Percentiles rank a stretch among this genome's conserved stretches.
Conservation (phyloP, 352 stramenopile genomes). For the Nothophytophthora sp. region DNA sequence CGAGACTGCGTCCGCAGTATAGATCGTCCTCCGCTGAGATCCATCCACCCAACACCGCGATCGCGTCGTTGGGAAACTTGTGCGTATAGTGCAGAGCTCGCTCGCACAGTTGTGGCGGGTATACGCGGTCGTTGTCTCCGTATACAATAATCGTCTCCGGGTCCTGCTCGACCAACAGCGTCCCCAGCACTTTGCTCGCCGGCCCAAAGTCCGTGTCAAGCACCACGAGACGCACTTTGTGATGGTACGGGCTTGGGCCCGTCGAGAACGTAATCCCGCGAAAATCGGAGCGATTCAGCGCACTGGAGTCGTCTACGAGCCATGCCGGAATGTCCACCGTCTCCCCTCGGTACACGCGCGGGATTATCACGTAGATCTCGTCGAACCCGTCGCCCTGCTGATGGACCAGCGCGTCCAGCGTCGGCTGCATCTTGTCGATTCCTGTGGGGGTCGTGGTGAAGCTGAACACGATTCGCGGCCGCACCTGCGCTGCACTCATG, state of each 20-base stretch:
- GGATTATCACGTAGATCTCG: constrained; percentile 49
- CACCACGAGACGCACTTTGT: constrained; percentile 33
- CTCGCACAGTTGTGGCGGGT: constrained; percentile 39
- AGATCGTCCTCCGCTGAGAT: constrained; percentile 48
- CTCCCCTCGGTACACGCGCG: constrained; percentile 34
- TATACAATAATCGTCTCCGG: constrained; percentile 66
- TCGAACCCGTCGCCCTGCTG: constrained; percentile 47
- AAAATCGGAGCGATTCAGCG: constrained; percentile 25
- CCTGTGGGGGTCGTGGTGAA: constrained; percentile 48
- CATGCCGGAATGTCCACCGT: constrained; percentile 43
- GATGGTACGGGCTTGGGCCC: constrained; percentile 35
- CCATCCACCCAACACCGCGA: constrained; percentile 52
- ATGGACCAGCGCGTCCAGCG: constrained; percentile 37
- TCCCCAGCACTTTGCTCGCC: constrained; percentile 52
- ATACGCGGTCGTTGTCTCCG: constrained; percentile 50
- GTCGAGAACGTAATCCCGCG: constrained; percentile 35
- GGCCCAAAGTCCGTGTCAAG: constrained; percentile 59
- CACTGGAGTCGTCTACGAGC: constrained; percentile 22
- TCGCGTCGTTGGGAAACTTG: constrained; percentile 46
- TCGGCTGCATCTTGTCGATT: constrained; percentile 36
- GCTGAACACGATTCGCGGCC: constrained; percentile 54
- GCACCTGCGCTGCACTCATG: constrained; percentile 20
- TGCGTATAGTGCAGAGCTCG: constrained; percentile 42
- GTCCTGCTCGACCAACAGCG: constrained; percentile 51
- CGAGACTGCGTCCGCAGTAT: constrained; percentile 53